phyloP scores from a whole-genome alignment of 225 moss, liverwort and hornwort genomes.

The Rhytidiadelphus loreus region DNA sequence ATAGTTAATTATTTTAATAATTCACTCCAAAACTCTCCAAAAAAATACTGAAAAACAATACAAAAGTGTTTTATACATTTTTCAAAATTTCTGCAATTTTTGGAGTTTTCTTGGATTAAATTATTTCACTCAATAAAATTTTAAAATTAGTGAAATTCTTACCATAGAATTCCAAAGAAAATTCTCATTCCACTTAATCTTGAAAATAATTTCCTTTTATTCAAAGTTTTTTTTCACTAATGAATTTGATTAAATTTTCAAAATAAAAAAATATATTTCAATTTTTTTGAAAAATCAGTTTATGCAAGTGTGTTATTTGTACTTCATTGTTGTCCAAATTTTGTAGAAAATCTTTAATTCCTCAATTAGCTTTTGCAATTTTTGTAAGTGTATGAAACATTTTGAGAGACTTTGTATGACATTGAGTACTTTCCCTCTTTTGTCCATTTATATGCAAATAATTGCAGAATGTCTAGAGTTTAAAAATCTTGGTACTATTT shows the following conservation, averaged over 20 bases:
- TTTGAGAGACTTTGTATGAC: not conserved
- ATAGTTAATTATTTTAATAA: not conserved
- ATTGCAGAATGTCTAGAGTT: not conserved
- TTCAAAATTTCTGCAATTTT: not conserved
- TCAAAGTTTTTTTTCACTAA: not conserved
- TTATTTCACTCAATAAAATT: not conserved
- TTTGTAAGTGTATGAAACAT: not conserved
- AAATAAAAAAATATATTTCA: not conserved
- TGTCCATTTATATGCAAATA: not conserved
- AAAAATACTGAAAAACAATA: not conserved
- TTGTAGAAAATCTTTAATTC: not conserved
- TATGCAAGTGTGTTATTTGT: not conserved
- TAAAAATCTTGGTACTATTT: not conserved
- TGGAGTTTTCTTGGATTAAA: too few relatives aligned
- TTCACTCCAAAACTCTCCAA: not conserved
- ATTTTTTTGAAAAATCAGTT: not conserved
- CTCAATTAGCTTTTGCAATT: not conserved
- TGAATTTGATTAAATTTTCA: not conserved
- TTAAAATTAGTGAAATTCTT: not conserved
- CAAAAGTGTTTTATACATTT: not conserved
- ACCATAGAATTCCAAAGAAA: not conserved
- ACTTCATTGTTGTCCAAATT: not conserved
- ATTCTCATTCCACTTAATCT: fast-evolving
- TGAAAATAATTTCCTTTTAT: not conserved
- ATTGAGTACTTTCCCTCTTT: not conserved